Evolutionary conservation across 345 rosid species (phyloP).

Genomic region (Balakata baccata): DNA sequence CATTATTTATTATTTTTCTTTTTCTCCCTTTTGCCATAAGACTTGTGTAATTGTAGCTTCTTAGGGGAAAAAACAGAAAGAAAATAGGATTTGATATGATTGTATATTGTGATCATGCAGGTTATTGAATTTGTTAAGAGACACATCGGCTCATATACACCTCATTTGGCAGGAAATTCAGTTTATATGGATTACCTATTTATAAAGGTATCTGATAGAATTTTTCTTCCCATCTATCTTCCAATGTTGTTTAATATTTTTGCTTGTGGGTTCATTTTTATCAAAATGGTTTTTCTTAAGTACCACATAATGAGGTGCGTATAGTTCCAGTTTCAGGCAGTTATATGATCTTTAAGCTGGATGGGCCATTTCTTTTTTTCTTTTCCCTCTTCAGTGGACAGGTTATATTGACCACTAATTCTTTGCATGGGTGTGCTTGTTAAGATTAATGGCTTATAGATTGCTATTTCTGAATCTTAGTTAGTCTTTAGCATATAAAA

Average conservation of each 20-base stretch:
- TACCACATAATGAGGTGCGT: neutral
- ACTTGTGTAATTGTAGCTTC: neutral
- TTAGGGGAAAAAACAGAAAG: too few relatives aligned
- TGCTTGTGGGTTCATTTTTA: neutral
- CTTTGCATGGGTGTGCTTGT: neutral
- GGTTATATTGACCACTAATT: too few relatives aligned
- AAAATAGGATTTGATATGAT: neutral
- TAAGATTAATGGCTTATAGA: neutral
- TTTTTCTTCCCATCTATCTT: neutral
- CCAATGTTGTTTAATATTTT: neutral
- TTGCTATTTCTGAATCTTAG: neutral
- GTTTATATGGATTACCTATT: conserved; percentile 69
- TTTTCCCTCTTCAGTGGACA: too few relatives aligned
- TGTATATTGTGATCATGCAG: conserved; percentile 41
- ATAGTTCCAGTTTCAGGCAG: neutral
- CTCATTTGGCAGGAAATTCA: conserved; percentile 83
- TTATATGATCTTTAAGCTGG: neutral
- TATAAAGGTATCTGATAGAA: conserved; percentile 54
- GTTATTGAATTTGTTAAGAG: conserved; percentile 66
- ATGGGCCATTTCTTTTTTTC: neutral
- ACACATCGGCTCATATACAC: conserved; percentile 56
- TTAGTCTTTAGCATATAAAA: neutral
- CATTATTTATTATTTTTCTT: conserved; percentile 10
- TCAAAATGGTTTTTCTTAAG: neutral
- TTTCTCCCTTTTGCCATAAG: neutral